Evolutionary conservation across 2,329 filamentous ascomycete genomes (phyloP).

Genomic region (Colletotrichum incanum): DNA sequence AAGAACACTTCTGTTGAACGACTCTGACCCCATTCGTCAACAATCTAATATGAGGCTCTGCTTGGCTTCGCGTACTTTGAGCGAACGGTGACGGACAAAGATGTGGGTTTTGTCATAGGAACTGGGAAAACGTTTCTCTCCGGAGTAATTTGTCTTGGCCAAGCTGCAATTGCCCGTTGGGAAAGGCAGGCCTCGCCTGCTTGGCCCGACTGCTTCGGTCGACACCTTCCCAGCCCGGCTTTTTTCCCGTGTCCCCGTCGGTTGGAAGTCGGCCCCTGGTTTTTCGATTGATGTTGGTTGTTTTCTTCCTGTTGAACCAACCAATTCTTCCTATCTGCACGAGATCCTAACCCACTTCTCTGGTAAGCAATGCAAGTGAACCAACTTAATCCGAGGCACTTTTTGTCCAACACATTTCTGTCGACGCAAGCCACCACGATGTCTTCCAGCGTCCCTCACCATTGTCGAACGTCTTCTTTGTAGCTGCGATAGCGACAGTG

Average conservation of each 20-base stretch:
- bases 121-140: neutral
- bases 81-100: neutral
- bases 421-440: conserved; percentile 11
- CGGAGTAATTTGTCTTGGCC: neutral
- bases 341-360: conserved; percentile 12
- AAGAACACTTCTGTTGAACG: neutral
- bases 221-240: conserved; percentile 19
- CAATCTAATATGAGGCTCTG: conserved; percentile 5
- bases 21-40: neutral
- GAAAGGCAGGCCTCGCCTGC: neutral
- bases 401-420: neutral
- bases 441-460: neutral
- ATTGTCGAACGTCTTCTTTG: neutral
- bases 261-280: conserved; percentile 10
- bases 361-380: conserved; percentile 13
- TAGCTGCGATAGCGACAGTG: neutral
- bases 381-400: conserved; percentile 17
- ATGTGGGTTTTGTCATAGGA: neutral
- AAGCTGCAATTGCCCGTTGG: conserved; percentile 7
- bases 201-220: conserved; percentile 11
- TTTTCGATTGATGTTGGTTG: conserved; percentile 13
- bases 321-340: neutral
- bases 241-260: conserved; percentile 9
- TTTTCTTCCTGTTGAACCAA: conserved; percentile 2
- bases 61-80: neutral